A percentile compares a stretch with the other conserved stretches of the same genome.
Evolutionary conservation across 768 basidiomycete species (phyloP).

Genomic region (Guyanaporus albipodus): DNA sequence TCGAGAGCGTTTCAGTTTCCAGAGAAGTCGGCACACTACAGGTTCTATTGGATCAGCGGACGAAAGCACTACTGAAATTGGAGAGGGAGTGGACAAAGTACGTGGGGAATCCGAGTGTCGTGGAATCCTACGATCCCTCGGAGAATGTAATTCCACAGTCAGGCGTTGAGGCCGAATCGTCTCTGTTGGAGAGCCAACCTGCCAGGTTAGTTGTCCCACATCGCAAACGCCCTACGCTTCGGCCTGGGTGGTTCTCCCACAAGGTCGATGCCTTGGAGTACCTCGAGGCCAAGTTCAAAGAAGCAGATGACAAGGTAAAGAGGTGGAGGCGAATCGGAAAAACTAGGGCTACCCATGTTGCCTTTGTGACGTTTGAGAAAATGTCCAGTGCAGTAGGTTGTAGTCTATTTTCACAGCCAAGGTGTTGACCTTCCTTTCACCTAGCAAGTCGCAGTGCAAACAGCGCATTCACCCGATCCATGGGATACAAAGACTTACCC

Average conservation of each 20-base stretch:
- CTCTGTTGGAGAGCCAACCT: conserved; percentile 49
- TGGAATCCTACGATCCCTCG: conserved; percentile 74
- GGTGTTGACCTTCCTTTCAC: not conserved
- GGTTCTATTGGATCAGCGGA: conserved; percentile 70
- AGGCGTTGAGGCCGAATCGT: conserved; percentile 48
- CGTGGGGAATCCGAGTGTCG: conserved; percentile 89
- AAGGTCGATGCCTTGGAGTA: conserved; percentile 90
- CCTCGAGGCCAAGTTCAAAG: conserved; percentile 73
- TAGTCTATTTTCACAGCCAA: not conserved
- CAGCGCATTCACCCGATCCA: conserved; percentile 69
- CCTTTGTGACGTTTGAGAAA: conserved; percentile 96
- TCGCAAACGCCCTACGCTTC: conserved; percentile 68
- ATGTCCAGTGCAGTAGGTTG: conserved; percentile 81
- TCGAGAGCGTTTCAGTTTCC: conserved; percentile 90
- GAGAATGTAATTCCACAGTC: conserved; percentile 48
- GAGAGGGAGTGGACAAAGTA: conserved; percentile 88
- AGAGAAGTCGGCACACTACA: conserved; percentile 77
- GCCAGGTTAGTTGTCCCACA: conserved; percentile 68
- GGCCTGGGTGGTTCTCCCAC: conserved; percentile 67
- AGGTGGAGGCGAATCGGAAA: conserved; percentile 65
- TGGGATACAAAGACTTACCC: conserved; percentile 62
- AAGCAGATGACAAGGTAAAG: conserved; percentile 80
- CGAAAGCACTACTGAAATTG: conserved; percentile 70
- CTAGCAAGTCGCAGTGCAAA: conserved; percentile 86
- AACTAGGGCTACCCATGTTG: conserved; percentile 78